phyloP scores from a whole-genome alignment of 2,329 filamentous ascomycete genomes.

The Xylaria digitata region DNA sequence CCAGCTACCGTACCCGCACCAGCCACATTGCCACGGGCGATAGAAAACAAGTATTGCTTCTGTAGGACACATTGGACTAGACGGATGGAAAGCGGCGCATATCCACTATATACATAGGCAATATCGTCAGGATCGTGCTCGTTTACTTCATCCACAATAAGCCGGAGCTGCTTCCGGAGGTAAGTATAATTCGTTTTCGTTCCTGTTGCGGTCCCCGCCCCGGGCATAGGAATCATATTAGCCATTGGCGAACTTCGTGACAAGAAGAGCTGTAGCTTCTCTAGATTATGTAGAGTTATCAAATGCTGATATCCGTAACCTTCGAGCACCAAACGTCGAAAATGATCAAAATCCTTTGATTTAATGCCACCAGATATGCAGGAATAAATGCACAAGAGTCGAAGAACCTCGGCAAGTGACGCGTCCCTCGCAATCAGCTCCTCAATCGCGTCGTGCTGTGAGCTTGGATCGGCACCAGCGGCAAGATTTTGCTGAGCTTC shows the following conservation, averaged over 20 bases:
- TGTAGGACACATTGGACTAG: slow-evolving; percentile 93
- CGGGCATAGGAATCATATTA: slow-evolving; percentile 82
- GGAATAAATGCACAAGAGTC: slow-evolving; percentile 90
- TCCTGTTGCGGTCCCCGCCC: slow-evolving; percentile 65
- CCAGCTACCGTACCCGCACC: slow-evolving; percentile 61
- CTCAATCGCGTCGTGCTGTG: slow-evolving; percentile 90
- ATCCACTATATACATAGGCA: slow-evolving; percentile 97
- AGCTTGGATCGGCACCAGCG: slow-evolving; percentile 86
- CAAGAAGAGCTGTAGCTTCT: slow-evolving; percentile 88
- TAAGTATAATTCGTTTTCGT: slow-evolving; percentile 91
- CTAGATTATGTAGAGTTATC: slow-evolving; percentile 86
- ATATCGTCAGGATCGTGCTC: slow-evolving; percentile 95
- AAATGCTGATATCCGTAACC: slow-evolving; percentile 97
- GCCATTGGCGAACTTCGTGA: slow-evolving; percentile 80
- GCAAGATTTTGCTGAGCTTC: slow-evolving; percentile 97
- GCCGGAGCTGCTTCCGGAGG: slow-evolving; percentile 83
- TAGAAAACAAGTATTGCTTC: slow-evolving; percentile 82
- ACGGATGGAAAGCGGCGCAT: slow-evolving; percentile 90
- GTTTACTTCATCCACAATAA: slow-evolving; percentile 96
- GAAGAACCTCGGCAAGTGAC: slow-evolving; percentile 82
- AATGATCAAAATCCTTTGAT: slow-evolving; percentile 86
- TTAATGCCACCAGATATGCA: slow-evolving; percentile 90
- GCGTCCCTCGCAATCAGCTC: slow-evolving; percentile 92
- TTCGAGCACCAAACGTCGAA: slow-evolving; percentile 87
- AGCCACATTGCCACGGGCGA: slow-evolving; percentile 71